phyloP scores from a whole-genome alignment of 306 rosid genomes.

The Glycine latifolia region DNA sequence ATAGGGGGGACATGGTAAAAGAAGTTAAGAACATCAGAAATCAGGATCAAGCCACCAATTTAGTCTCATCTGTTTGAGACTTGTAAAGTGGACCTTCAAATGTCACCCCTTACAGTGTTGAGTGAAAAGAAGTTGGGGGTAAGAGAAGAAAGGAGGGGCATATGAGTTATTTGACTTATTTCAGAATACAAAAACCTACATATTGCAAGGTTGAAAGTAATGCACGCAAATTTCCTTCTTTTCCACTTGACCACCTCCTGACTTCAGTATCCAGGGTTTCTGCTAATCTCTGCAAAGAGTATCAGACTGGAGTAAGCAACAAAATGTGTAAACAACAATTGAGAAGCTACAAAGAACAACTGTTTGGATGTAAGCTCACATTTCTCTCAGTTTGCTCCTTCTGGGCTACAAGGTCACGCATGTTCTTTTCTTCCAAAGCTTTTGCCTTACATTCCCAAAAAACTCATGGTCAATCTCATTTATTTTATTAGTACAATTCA shows the following conservation, averaged over 20 bases:
- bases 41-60: slow-evolving; percentile 30
- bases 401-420: slow-evolving; percentile 83
- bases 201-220: slow-evolving; percentile 97
- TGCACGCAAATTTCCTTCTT: slow-evolving; percentile 99
- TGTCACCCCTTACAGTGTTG: slow-evolving; percentile 16
- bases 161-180: not conserved
- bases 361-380: slow-evolving; percentile 52
- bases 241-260: slow-evolving; percentile 97
- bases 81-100: slow-evolving; percentile 4
- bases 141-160: slow-evolving; percentile 21
- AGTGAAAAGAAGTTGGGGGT: slow-evolving; percentile 31
- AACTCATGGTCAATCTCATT: slow-evolving; percentile 44
- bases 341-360: slow-evolving; percentile 16
- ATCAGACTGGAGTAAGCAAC: slow-evolving; percentile 44
- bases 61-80: slow-evolving; percentile 30
- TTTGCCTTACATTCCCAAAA: slow-evolving; percentile 66
- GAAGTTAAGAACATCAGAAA: slow-evolving; percentile 31
- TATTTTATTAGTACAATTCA: slow-evolving; percentile 17
- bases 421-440: slow-evolving; percentile 92
- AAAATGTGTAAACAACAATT: slow-evolving; percentile 43
- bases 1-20: not conserved
- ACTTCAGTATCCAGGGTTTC: slow-evolving; percentile 97
- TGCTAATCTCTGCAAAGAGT: slow-evolving; percentile 78
- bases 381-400: slow-evolving; percentile 91
- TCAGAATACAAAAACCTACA: slow-evolving; percentile 65